These are phyloP conservation scores for Picea abies DNA, from an alignment of 83 land plant species.

Conservation along the genomic window DNA sequence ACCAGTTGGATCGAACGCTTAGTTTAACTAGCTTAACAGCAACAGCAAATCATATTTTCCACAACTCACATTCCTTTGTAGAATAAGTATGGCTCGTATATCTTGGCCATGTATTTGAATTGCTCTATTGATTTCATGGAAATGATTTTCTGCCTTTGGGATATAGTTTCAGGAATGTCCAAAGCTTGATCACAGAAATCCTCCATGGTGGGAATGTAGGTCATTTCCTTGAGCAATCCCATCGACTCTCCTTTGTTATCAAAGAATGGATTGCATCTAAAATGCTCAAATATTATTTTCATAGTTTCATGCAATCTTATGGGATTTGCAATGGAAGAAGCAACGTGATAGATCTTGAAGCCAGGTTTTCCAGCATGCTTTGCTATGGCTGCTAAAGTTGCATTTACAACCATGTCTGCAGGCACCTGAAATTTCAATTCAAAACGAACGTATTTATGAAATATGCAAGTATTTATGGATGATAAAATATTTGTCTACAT, in stretches of 20 bases:
- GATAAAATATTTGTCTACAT: too few relatives aligned
- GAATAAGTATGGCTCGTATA: conserved; percentile 85
- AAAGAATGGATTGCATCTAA: background rate
- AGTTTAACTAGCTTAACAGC: too few relatives aligned
- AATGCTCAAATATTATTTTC: too few relatives aligned
- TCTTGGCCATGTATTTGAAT: conserved; percentile 62
- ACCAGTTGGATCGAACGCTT: too few relatives aligned
- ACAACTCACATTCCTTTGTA: conserved; percentile 68
- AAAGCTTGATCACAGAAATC: conserved; percentile 44
- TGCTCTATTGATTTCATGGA: conserved; percentile 56
- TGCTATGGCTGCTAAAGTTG: too few relatives aligned
- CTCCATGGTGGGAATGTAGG: conserved; percentile 53
- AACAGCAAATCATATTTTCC: too few relatives aligned
- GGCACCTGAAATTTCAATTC: background rate
- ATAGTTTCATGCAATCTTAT: too few relatives aligned
- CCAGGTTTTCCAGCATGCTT: too few relatives aligned
- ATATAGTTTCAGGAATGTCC: conserved; percentile 11
- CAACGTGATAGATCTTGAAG: too few relatives aligned
- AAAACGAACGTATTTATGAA: too few relatives aligned
- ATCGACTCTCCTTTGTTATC: conserved; percentile 67
- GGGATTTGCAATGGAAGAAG: too few relatives aligned
- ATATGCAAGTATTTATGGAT: background rate
- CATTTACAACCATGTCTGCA: too few relatives aligned
- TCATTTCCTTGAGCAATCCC: conserved; percentile 35
- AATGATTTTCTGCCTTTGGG: conserved; percentile 39